Evolutionary conservation across 192 early-diverging fungal genomes (phyloP), one percentile per base, ranked within the genome.

Genomic region (Gonapodya sp.): DNA sequence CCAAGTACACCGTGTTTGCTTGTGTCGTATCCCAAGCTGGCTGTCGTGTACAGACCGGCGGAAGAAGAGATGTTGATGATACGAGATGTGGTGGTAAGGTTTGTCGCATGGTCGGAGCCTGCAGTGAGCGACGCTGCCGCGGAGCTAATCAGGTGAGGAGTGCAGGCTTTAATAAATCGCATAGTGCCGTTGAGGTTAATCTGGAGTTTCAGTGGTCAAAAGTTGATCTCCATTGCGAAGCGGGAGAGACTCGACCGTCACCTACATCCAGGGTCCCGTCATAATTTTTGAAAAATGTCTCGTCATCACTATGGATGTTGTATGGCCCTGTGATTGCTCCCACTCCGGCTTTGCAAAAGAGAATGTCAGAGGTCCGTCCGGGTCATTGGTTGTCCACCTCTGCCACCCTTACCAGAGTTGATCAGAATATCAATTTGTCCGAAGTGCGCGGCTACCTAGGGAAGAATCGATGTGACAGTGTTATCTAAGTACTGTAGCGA

Each of bases 11-110:
- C 75, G 31, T 77, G 75, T 33, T 77, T 77, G 75, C 75, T 77
- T 8, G 75, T 34, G 34, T 77, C 75, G 75, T 77, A 77, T 8
- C 75, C 75, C 30, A 32, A 77, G 8, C 8, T 2, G 75, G 30
- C 75, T 33, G 75, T 77, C 75, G 75, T 77, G 75, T 32, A 77
- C 30, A 77, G 75, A 16, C 75, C 75, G 8, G 75, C 75, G 2
- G 34, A 18, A 77, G 75, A 77, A 33, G 75, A 18, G 8, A 77
- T 31, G 34, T 77, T 77, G 75, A 77, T 77, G 75, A 77, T 77
- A 14, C 75, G 2, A 2, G 75, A 77, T 33, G 75, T 77, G 75
- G 30, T 34, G 34, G 18, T 34, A 33, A 77, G 30, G 75, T 34
- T 34, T 33, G 16, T 33, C 18, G 75, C 8, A 18, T 34, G 18